Evolutionary conservation across 2,329 filamentous ascomycete genomes (phyloP).

Genomic region (Monosporascus sp.): DNA sequence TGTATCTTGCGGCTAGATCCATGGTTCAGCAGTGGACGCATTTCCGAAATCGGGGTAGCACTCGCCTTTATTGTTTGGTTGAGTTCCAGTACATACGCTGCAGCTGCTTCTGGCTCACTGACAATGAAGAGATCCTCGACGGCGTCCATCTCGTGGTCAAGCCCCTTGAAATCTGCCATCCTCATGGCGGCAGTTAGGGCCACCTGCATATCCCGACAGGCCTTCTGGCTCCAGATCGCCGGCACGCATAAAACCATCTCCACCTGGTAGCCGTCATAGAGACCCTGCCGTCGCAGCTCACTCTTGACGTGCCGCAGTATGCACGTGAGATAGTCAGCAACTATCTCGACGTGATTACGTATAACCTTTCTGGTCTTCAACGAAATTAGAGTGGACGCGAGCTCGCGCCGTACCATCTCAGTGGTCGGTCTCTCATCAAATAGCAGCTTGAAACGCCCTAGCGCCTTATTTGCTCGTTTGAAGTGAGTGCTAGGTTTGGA

Average conservation of each 20-base stretch:
- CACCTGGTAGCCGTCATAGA: slow-evolving; percentile 5
- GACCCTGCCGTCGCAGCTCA: slow-evolving; percentile 4
- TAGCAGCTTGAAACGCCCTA: slow-evolving; percentile 10
- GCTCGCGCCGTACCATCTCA: slow-evolving; percentile 1
- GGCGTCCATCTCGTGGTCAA: slow-evolving; percentile 6
- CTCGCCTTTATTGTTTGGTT: slow-evolving; percentile 3
- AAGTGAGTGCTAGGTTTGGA: slow-evolving; percentile 2
- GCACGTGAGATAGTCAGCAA: slow-evolving; percentile 5
- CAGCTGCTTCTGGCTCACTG: slow-evolving; percentile 25
- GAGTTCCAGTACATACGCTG: slow-evolving; percentile 17
- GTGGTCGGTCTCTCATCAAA: slow-evolving; percentile 6
- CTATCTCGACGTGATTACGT: too few species aligned
- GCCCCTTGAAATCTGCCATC: slow-evolving; percentile 7
- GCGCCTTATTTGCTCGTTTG: slow-evolving; percentile 2
- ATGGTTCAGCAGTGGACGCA: too few species aligned
- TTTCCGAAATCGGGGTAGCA: too few species aligned
- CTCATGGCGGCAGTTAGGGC: slow-evolving; percentile 12
- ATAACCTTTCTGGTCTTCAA: background rate
- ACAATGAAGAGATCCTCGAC: slow-evolving; percentile 26
- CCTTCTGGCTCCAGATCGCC: slow-evolving; percentile 16
- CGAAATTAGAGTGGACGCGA: background rate
- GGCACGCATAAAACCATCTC: slow-evolving; percentile 16
- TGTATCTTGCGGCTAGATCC: slow-evolving; percentile 11
- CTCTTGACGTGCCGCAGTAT: slow-evolving; percentile 5
- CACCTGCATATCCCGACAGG: slow-evolving; percentile 15